Evolutionary conservation across 805 yeast species (phyloP).

Genomic region (Saturnispora saitoi): DNA sequence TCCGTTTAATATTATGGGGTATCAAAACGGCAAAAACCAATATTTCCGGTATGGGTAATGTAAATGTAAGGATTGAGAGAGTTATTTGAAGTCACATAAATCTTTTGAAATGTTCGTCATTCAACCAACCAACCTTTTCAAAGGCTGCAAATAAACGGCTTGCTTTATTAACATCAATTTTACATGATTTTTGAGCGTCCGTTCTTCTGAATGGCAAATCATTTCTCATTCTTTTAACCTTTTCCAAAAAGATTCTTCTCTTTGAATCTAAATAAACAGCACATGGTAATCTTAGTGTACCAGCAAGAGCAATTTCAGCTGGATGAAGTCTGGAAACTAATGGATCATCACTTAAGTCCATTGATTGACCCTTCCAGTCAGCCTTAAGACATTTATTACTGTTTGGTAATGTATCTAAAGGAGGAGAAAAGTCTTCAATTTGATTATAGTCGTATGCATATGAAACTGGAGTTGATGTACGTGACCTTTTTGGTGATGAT

Average conservation of each 20-base stretch:
- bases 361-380: slow-evolving; percentile 98
- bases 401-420: slow-evolving; percentile 54
- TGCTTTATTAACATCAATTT: slow-evolving; percentile 95
- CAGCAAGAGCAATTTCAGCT: slow-evolving; percentile 80
- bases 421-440: slow-evolving; percentile 80
- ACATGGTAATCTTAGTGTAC: slow-evolving; percentile 82
- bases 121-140: slow-evolving; percentile 87
- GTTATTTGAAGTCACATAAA: slow-evolving; percentile 23
- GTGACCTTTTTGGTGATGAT: slow-evolving; percentile 14
- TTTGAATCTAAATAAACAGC: slow-evolving; percentile 73
- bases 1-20: not conserved
- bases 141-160: slow-evolving; percentile 83
- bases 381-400: slow-evolving; percentile 68
- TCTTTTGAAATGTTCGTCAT: slow-evolving; percentile 58
- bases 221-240: slow-evolving; percentile 62
- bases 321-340: slow-evolving; percentile 71
- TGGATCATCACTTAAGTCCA: slow-evolving; percentile 81
- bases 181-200: slow-evolving; percentile 95
- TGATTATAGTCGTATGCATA: slow-evolving; percentile 55
- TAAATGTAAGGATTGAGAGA: not conserved
- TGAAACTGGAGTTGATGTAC: slow-evolving; percentile 35
- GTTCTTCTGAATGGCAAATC: slow-evolving; percentile 87
- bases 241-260: slow-evolving; percentile 81
- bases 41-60: not conserved
- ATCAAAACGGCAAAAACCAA: not conserved